Percentiles rank a stretch among this genome's conserved stretches.
phyloP scores from a whole-genome alignment of 768 basidiomycete species.

The Agrocybe praecox region DNA sequence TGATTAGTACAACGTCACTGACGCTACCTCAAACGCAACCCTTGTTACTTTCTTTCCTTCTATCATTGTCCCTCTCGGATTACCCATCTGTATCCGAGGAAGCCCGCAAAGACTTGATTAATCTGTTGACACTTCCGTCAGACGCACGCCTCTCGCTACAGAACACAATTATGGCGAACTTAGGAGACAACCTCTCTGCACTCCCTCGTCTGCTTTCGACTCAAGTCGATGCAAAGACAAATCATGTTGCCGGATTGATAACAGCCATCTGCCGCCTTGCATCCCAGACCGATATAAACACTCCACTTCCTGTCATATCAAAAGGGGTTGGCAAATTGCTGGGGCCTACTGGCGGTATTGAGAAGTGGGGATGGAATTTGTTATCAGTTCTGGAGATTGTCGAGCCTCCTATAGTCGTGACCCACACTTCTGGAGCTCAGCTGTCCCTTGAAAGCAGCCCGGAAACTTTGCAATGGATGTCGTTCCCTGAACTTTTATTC shows the following conservation, averaged over 20 bases:
- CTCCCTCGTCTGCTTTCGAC: slow-evolving; percentile 74
- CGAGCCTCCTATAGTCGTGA: slow-evolving; percentile 50
- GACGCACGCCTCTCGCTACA: slow-evolving; percentile 46
- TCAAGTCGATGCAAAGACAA: slow-evolving; percentile 74
- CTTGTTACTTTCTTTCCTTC: slow-evolving; percentile 69
- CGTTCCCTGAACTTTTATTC: slow-evolving; percentile 65
- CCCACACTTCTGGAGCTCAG: slow-evolving; percentile 50
- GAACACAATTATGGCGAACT: slow-evolving; percentile 62
- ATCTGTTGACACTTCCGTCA: slow-evolving; percentile 46
- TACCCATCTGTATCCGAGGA: slow-evolving; percentile 52
- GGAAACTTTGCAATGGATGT: slow-evolving; percentile 29
- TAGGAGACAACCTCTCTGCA: slow-evolving; percentile 62
- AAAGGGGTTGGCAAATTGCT: slow-evolving; percentile 63
- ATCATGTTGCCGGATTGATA: slow-evolving; percentile 67
- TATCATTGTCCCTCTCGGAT: slow-evolving; percentile 68
- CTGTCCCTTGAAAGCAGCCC: slow-evolving; percentile 59
- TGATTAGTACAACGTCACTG: slow-evolving; percentile 57
- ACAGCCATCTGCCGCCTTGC: slow-evolving; percentile 68
- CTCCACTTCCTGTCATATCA: slow-evolving; percentile 42
- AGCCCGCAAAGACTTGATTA: slow-evolving; percentile 49
- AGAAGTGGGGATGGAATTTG: slow-evolving; percentile 91
- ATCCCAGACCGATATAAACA: slow-evolving; percentile 12
- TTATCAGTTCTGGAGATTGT: slow-evolving; percentile 80
- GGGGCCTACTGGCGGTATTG: slow-evolving; percentile 82
- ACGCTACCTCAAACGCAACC: slow-evolving; percentile 71